A percentile compares a stretch with the other conserved stretches of the same genome.
These are phyloP conservation scores for Kluyveromyces aestuarii DNA, from an alignment of 805 yeast genomes.

Conservation along the genomic window DNA sequence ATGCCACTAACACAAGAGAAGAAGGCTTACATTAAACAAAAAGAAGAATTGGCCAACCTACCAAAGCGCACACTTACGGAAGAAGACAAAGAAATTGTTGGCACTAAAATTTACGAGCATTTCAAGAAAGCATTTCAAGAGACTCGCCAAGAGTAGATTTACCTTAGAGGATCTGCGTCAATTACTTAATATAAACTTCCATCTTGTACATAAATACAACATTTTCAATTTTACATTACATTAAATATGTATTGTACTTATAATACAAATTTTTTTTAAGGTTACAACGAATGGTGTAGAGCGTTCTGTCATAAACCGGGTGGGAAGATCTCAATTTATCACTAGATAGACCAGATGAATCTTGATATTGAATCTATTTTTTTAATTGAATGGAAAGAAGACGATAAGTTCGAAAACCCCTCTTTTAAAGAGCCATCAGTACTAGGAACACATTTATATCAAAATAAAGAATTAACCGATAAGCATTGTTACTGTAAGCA, in stretches of 20 bases:
- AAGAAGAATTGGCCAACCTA: constrained; percentile 36
- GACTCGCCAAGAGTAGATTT: not conserved
- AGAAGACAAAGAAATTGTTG: constrained; percentile 37
- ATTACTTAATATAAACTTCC: not conserved
- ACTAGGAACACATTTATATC: not conserved
- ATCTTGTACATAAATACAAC: not conserved
- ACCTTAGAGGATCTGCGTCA: not conserved
- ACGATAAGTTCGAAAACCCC: not conserved
- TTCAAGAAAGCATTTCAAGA: constrained; percentile 8
- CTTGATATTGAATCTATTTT: not conserved
- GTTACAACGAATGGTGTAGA: not conserved
- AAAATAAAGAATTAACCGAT: not conserved
- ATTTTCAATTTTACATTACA: not conserved
- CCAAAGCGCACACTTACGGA: constrained; percentile 33
- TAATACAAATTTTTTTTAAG: not conserved
- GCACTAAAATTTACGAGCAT: constrained; percentile 19
- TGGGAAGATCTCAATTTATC: not conserved
- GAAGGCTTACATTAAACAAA: constrained; percentile 52
- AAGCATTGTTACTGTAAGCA: constrained; percentile 1
- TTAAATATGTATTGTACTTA: no score
- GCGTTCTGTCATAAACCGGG: not conserved
- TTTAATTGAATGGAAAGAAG: not conserved
- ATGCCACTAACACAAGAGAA: constrained; percentile 68
- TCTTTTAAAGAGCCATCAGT: not conserved
- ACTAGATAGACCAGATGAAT: no score